phyloP scores from a whole-genome alignment of 768 basidiomycete genomes.

The Pulveroboletus ravenelii region DNA sequence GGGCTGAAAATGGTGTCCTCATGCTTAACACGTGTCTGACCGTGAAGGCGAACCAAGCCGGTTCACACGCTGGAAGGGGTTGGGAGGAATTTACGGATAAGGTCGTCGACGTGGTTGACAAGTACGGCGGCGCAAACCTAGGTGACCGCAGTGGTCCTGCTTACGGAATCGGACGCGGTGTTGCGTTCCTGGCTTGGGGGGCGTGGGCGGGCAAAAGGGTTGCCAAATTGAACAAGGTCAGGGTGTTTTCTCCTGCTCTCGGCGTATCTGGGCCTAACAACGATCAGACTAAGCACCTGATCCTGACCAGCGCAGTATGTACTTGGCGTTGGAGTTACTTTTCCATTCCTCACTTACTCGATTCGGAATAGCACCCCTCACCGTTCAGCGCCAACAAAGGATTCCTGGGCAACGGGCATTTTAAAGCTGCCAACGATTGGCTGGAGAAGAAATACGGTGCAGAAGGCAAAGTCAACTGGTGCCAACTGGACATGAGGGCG shows the following conservation, averaged over 20 bases:
- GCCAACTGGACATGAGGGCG: slow-evolving; percentile 36
- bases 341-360: slow-evolving; percentile 26
- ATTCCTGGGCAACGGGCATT: slow-evolving; percentile 88
- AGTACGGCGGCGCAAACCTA: slow-evolving; percentile 70
- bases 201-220: slow-evolving; percentile 81
- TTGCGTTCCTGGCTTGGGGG: slow-evolving; percentile 91
- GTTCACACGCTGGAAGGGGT: slow-evolving; percentile 79
- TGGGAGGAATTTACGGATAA: slow-evolving; percentile 91
- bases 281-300: slow-evolving; percentile 69
- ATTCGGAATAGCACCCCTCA: slow-evolving; percentile 67
- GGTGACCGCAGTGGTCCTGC: slow-evolving; percentile 32
- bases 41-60: slow-evolving; percentile 69
- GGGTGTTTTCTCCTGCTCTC: slow-evolving; percentile 13
- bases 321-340: slow-evolving; percentile 4
- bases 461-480: slow-evolving; percentile 73
- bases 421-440: slow-evolving; percentile 85
- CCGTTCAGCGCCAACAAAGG: slow-evolving; percentile 74
- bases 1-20: slow-evolving; percentile 85
- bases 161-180: slow-evolving; percentile 62
- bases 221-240: slow-evolving; percentile 67
- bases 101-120: slow-evolving; percentile 73
- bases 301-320: slow-evolving; percentile 71
- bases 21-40: slow-evolving; percentile 92
- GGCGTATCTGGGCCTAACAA: slow-evolving; percentile 18
- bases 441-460: slow-evolving; percentile 71